Base-by-base conservation (phyloP, 208 protist species). In the Zelonia costaricensis region DNA sequence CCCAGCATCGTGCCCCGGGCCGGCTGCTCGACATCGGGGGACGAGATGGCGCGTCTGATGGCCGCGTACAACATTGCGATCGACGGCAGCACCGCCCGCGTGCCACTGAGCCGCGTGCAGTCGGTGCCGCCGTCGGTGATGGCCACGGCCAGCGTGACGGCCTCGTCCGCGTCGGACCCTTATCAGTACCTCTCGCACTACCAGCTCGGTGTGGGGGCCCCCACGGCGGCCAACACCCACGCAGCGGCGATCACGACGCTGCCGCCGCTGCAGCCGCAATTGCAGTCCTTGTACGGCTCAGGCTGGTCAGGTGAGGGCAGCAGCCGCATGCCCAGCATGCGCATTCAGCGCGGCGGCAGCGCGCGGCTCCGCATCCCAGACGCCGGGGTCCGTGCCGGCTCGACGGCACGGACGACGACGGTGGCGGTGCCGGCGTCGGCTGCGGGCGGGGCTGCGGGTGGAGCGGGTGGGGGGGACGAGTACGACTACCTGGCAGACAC, bases 401-500 rank as follows among this genome's bases (percentile, higher is more conserved):
- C 46, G 3, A 18, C 46, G 4, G 46, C 25, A 9, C 7, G 4
- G 31, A 25, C 38, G 40, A 4, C 27, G 8, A 23, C 39, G 27
- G 23, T n/a, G 25, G 28, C n/a, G 39, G 27, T 23, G 54, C 31
- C 27, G 3, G 39, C 39, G 36, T n/a, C 5, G 16, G 18, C 25
- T 8, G 30, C 20, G 12, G 20, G 6, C 20, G 35, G 28, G 0
- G 28, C 45, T 18, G 27, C 48, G 0, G 8, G 16, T 1, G 47
- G 40, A 31, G n/a, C 25, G 15, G 40, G 20, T 8, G 18, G 33
- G 28, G 38, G 47, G 5, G 47, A 42, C 13, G 27, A 54, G 49
- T 71, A 71, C 49, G 56, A 63, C 64, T 70, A 63, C 55, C 62
- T 70, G 15, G 46, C 38, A 4, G 64, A 44, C 13, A 36, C 55